These are phyloP conservation scores for Colletotrichum cuscutae DNA, from an alignment of 2,329 filamentous ascomycete genomes.

Conservation along the genomic window DNA sequence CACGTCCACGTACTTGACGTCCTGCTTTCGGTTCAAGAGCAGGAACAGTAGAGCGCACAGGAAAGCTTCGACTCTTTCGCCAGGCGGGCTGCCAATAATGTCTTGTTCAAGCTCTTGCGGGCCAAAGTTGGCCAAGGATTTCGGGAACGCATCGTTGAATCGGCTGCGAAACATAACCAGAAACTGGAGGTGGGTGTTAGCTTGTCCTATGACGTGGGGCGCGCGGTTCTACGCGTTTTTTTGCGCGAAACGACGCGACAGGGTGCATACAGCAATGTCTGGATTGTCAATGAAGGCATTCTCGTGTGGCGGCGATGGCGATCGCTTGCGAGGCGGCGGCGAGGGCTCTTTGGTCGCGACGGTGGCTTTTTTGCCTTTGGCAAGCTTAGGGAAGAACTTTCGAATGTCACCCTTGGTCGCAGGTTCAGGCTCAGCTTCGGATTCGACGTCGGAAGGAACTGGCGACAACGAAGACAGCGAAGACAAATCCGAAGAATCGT, in stretches of 20 bases:
- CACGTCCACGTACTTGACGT: conserved; percentile 82
- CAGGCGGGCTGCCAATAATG: conserved; percentile 79
- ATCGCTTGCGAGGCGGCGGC: conserved; percentile 79
- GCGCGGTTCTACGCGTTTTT: conserved; percentile 67
- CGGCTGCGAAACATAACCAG: conserved; percentile 98
- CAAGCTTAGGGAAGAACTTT: conserved; percentile 73
- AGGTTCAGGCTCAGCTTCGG: conserved; percentile 65
- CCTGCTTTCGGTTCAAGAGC: conserved; percentile 96
- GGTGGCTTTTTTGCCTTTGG: conserved; percentile 52
- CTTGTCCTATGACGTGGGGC: conserved; percentile 42
- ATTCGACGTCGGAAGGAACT: conserved; percentile 55
- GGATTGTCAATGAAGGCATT: conserved; percentile 89
- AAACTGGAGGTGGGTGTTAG: conserved; percentile 71
- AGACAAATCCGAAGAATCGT: conserved; percentile 73
- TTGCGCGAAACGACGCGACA: conserved; percentile 50
- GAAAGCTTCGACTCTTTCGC: conserved; percentile 86
- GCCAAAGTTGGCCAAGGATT: conserved; percentile 88
- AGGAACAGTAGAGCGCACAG: conserved; percentile 90
- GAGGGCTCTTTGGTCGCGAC: conserved; percentile 66
- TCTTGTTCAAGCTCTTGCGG: conserved; percentile 95
- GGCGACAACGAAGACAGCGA: conserved; percentile 62
- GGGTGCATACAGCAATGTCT: conserved; percentile 85
- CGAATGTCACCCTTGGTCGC: conserved; percentile 63
- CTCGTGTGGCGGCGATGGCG: conserved; percentile 90
- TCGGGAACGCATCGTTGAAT: conserved; percentile 89